Evolutionary conservation across 163 green algal genomes (phyloP).

Genomic region (Smithsoniella earleae): DNA sequence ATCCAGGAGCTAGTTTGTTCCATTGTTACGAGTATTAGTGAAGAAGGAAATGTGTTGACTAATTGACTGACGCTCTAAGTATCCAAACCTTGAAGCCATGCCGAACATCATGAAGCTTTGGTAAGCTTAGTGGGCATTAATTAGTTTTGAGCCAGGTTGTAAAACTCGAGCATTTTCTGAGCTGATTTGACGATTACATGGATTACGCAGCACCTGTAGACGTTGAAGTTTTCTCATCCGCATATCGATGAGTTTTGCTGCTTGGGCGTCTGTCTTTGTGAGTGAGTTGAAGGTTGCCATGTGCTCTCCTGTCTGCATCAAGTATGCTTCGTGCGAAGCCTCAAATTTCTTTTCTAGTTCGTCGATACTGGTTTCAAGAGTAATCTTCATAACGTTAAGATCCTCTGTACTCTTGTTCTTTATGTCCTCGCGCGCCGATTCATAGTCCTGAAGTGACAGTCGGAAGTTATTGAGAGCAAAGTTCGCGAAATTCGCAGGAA

Average conservation of each 20-base stretch:
- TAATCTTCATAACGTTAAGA: conserved; percentile 84
- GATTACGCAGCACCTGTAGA: conserved; percentile 48
- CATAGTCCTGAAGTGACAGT: conserved; percentile 42
- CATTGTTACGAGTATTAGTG: no score
- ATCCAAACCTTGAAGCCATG: no score
- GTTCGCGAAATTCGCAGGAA: no score
- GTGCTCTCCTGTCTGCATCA: conserved; percentile 26
- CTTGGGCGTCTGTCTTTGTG: conserved; percentile 59
- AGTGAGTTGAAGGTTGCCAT: conserved; percentile 56
- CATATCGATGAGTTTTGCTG: conserved; percentile 67
- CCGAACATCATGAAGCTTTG: no score
- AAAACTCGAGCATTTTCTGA: no score
- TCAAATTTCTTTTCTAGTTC: conserved; percentile 78
- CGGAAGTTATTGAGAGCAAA: no score
- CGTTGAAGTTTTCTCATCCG: conserved; percentile 67
- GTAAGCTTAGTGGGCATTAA: no score
- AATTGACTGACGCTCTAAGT: no score
- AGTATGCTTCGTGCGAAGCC: conserved; percentile 28
- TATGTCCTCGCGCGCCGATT: conserved; percentile 53
- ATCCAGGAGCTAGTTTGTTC: no score
- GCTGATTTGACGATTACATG: background rate
- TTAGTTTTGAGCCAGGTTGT: no score
- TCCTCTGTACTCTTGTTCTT: conserved; percentile 77
- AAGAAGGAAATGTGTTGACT: no score
- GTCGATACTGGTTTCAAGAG: conserved; percentile 73